Evolutionary conservation across 2,329 filamentous ascomycete genomes (phyloP).

Genomic region (Stachybotrys elegans): DNA sequence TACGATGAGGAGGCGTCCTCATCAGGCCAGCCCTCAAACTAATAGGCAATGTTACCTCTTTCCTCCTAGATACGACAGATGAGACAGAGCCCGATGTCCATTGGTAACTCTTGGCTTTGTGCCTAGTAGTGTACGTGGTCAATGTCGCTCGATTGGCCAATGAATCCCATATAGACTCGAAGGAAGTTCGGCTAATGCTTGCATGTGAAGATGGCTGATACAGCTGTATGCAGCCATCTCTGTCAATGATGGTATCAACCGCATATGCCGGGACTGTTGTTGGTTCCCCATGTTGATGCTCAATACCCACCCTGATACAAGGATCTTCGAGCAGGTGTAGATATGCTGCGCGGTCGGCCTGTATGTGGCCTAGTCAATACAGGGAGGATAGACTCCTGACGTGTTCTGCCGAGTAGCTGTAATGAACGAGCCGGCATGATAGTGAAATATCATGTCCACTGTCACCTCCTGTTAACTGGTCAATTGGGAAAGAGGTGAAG

Average conservation of each 20-base stretch:
- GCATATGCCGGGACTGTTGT: not conserved
- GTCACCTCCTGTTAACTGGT: not conserved
- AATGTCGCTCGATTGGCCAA: not conserved
- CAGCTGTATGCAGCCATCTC: not conserved
- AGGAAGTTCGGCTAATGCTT: not conserved
- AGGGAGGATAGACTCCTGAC: not conserved
- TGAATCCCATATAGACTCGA: not conserved
- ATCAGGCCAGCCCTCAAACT: too few species aligned
- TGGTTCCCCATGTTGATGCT: not conserved
- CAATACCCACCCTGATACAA: not conserved
- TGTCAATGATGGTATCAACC: not conserved
- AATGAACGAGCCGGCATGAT: not conserved
- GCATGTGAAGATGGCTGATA: not conserved
- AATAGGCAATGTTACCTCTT: too few species aligned
- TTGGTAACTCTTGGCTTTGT: not conserved
- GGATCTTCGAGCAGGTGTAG: not conserved
- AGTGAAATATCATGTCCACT: not conserved
- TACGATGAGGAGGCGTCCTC: too few species aligned
- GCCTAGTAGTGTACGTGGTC: too few species aligned
- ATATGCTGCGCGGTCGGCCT: not conserved
- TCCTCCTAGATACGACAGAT: not conserved
- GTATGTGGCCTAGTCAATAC: not conserved
- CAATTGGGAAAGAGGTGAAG: not conserved
- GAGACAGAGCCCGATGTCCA: not conserved
- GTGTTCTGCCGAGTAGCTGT: not conserved